Conservation (phyloP, 306 rosid species). For the Quercus gilva region DNA sequence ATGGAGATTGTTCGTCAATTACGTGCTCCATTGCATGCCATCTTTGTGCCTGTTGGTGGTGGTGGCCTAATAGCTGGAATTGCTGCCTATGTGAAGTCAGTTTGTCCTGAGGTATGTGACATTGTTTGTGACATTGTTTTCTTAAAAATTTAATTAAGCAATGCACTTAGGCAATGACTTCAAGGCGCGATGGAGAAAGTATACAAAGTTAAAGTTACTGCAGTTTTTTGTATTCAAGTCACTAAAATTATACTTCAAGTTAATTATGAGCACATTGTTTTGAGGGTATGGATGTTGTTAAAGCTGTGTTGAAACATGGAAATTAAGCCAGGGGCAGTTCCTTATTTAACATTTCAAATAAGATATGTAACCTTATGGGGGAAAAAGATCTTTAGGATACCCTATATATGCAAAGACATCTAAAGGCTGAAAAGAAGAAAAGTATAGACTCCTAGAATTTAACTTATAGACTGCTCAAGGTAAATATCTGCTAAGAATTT, state of each 20-base stretch:
- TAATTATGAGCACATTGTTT: neutral
- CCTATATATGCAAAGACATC: neutral
- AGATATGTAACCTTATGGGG: neutral
- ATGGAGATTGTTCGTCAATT: slow-evolving; percentile 56
- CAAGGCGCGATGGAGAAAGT: neutral
- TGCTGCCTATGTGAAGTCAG: slow-evolving; percentile 61
- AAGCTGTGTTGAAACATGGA: no score
- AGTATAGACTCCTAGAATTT: neutral
- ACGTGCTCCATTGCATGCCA: slow-evolving; percentile 42
- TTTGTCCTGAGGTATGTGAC: slow-evolving; percentile 45
- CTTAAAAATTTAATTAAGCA: neutral
- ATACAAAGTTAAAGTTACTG: neutral
- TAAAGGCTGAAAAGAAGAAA: neutral
- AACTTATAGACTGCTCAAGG: neutral
- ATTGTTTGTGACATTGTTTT: neutral
- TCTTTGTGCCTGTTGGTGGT: slow-evolving; percentile 65
- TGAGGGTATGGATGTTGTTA: no score
- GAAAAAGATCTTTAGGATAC: neutral
- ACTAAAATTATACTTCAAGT: neutral
- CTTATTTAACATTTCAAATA: neutral
- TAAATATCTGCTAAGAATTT: neutral
- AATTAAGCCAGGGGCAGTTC: neutral
- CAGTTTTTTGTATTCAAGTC: neutral
- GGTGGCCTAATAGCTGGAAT: slow-evolving; percentile 65
- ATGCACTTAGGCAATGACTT: neutral